These are phyloP conservation scores for Lumnitzera racemosa DNA, from an alignment of 345 rosid species.

Conservation along the genomic window DNA sequence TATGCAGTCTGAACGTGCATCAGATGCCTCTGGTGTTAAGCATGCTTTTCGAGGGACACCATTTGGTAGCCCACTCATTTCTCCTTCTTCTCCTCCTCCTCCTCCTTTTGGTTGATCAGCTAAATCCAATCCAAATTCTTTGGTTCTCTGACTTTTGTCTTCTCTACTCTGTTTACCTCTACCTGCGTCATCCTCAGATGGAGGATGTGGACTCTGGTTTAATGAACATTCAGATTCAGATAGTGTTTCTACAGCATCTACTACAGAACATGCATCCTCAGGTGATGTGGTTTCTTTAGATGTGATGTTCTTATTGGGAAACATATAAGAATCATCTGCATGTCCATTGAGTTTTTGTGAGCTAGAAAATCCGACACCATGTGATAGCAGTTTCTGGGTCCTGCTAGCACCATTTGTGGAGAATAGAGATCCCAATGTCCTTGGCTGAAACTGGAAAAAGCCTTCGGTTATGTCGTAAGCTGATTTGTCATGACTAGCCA, in stretches of 20 bases:
- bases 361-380: conserved; percentile 22
- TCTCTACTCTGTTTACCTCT: conserved; percentile 11
- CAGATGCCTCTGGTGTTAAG: conserved; percentile 29
- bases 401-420: conserved; percentile 47
- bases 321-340: conserved; percentile 27
- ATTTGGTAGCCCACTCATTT: conserved; percentile 18
- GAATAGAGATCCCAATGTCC: conserved; percentile 48
- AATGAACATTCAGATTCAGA: conserved; percentile 44
- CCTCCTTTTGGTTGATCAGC: conserved; percentile 15
- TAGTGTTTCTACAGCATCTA: conserved; percentile 30
- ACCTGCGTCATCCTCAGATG: conserved; percentile 15
- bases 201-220: conserved; percentile 29
- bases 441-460: conserved; percentile 74
- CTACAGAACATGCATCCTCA: conserved; percentile 51
- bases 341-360: conserved; percentile 31
- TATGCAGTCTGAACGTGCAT: conserved; percentile 15
- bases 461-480: conserved; percentile 63
- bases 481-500: conserved; percentile 46
- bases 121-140: conserved; percentile 10
- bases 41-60: conserved; percentile 25
- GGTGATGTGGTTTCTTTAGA: conserved; percentile 27
- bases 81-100: conserved; percentile 22
- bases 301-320: conserved; percentile 30
- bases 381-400: conserved; percentile 27
- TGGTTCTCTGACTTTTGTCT: conserved; percentile 8